phyloP scores from a whole-genome alignment of 129 eudicot species.

The Pseudognaphalium luteoalbum region DNA sequence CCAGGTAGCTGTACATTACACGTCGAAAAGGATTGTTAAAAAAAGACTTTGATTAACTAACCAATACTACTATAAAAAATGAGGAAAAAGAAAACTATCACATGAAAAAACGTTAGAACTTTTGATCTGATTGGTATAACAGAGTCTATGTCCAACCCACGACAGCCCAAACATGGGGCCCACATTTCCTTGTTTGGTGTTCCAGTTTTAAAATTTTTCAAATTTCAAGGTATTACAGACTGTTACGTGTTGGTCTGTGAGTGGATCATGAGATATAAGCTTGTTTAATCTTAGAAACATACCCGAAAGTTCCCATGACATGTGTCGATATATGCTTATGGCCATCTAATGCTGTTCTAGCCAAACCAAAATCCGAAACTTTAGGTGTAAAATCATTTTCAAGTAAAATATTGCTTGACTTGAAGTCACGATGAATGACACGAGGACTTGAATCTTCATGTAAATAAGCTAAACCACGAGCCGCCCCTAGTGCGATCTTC shows the following conservation, averaged over 20 bases:
- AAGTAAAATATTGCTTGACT: slow-evolving; percentile 86
- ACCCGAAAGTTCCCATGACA: slow-evolving; percentile 99
- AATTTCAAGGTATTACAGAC: too few relatives aligned
- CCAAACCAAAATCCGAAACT: slow-evolving; percentile 97
- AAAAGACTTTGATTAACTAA: too few relatives aligned
- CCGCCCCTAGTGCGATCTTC: slow-evolving; percentile 93
- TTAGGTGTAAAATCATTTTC: slow-evolving; percentile 94
- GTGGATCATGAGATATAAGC: too few relatives aligned
- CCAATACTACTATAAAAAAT: too few relatives aligned
- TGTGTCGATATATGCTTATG: slow-evolving; percentile 87
- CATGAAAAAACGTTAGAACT: too few relatives aligned
- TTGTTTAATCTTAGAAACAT: slow-evolving; percentile 10
- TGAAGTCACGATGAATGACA: slow-evolving; percentile 97
- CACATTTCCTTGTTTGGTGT: too few relatives aligned
- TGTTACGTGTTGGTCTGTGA: too few relatives aligned
- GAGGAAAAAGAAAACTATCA: too few relatives aligned
- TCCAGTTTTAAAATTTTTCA: too few relatives aligned
- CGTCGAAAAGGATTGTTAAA: background rate
- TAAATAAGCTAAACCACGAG: slow-evolving; percentile 93
- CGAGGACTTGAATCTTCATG: slow-evolving; percentile 99
- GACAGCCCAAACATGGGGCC: too few relatives aligned
- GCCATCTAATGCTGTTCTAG: slow-evolving; percentile 77
- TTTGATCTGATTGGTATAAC: too few relatives aligned
- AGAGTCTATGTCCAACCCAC: too few relatives aligned
- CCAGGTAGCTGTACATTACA: slow-evolving; percentile 62